Base-by-base conservation (phyloP, 2,329 filamentous ascomycete species). In the Biscogniauxia sp. region DNA sequence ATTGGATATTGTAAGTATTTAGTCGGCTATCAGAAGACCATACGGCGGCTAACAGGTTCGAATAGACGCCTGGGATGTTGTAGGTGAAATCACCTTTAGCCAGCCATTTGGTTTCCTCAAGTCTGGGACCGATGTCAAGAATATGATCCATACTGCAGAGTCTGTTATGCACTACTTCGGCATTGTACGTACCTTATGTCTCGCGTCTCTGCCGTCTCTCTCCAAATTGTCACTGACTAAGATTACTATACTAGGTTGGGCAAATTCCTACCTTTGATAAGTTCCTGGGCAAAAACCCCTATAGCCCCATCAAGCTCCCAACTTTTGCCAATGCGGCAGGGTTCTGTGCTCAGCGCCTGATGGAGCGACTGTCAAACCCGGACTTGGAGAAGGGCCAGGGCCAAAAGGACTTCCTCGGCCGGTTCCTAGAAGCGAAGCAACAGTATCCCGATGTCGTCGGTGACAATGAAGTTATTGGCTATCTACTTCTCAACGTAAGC, bases 51-150 rank as follows among this genome's bases (percentile, higher is more conserved):
- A 26, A 56, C 17, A 49, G 45, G 4, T 8, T 4, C 25, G n/a
- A 28, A 53, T 32, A 72, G 71, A 65, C 55, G 67, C 75, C 3
- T 79, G 76, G 69, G 78, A 81, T 61, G 73, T 79, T 3, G 74
- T 80, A 56, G 78, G 77, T 20, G 72, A 76, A 50, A 66, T 79
- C 19, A 77, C 75, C 19, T 81, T 79, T 49, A 75, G 76, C 49
- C 68, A 74, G 15, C 72, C 72, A 50, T 75, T 80, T 51, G 77
- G 78, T 9, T 80, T 79, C 61, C 69, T 80, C 19, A 68, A 78
- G 20, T 68, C 73, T 4, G 70, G 73, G 1, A 63, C 62, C 9
- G 78, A 80, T 60, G 70, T 77, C 63, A 72, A 75, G 37, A 73
- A 72, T 4, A 78, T 74, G 32, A 74, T 80, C 5, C 61, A 58